Base-by-base conservation (phyloP, 225 moss, liverwort and hornwort species). In the Thuidium tamariscinum region DNA sequence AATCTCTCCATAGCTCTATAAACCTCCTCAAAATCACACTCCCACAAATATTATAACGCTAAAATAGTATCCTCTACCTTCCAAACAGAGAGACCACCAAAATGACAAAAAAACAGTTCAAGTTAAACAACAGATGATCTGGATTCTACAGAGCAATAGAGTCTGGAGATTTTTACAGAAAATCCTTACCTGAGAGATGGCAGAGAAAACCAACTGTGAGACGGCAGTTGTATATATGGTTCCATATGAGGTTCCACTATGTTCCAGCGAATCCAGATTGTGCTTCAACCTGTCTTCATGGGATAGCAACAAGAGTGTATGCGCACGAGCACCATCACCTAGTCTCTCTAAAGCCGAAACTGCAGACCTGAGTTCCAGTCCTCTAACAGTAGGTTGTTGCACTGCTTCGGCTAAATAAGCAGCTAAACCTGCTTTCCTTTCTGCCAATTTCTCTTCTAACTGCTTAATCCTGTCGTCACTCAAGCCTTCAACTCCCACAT, bases 121-220 rank as follows among this genome's bases (percentile, higher is more conserved):
- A 85, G 21, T 46, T 49, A 71, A 77, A 70, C 29, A 37, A 78
- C 56, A 73, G 18, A 71, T 65, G 61, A 30, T 82, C 51, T 65
- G 39, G 23, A 76, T 34, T 70, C 69, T 77, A 82, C 72, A 44
- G 46, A 71, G 70, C 36, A 72, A 69, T 41, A 49, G 81, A 60
- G 46, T 75, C 44, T 42, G 82, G 59, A 59, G 72, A 37, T 36
- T 65, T 54, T n/a, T 16, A 25, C 26, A 74, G 67, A 68, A 83
- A 72, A 72, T 61, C 26, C 68, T 83, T 61, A 90, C 93, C 92
- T 93, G 93, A 78, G 90, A 86, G 70, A 93, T 90, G 73, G 90
- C 86, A 86, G 93, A 93, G 79, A 92, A 93, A 57, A 89, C 93
- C 89, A 90, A 82, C 86, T 93, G 91, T 46, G 93, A 93, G 73